A percentile compares a stretch with the other conserved stretches of the same genome.
phyloP scores from a whole-genome alignment of 345 rosid species.

The Corchorus capsularis region DNA sequence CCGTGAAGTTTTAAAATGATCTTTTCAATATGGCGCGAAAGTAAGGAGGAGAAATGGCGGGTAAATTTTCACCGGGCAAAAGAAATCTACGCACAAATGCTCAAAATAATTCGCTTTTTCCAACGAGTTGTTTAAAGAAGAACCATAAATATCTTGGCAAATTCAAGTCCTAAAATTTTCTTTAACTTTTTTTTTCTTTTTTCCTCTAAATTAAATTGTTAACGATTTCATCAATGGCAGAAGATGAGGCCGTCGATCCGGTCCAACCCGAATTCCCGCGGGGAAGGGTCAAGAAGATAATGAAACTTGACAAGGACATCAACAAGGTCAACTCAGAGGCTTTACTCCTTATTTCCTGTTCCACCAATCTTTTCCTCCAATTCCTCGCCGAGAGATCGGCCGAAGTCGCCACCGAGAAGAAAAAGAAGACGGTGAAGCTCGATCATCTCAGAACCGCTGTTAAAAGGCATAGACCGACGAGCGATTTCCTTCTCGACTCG shows the following conservation, averaged over 20 bases:
- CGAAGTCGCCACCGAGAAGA: slow-evolving; percentile 57
- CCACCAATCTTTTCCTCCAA: slow-evolving; percentile 71
- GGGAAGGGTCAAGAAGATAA: slow-evolving; percentile 73
- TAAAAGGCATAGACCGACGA: slow-evolving; percentile 72
- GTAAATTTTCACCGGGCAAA: not conserved
- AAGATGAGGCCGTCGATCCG: slow-evolving; percentile 41
- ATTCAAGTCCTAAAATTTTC: slow-evolving; percentile 28
- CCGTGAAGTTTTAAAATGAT: not conserved
- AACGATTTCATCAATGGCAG: slow-evolving; percentile 65
- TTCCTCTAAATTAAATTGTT: slow-evolving; percentile 42
- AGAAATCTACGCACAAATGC: not conserved
- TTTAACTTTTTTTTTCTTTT: slow-evolving; percentile 39
- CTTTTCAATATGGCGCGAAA: not conserved
- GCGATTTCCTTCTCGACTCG: slow-evolving; percentile 85
- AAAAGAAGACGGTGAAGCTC: slow-evolving; percentile 66
- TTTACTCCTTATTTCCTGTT: slow-evolving; percentile 55
- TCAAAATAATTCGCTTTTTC: not conserved
- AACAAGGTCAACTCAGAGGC: slow-evolving; percentile 89
- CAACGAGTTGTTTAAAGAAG: not conserved
- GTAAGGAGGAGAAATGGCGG: not conserved
- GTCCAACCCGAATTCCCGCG: slow-evolving; percentile 46
- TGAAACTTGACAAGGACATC: slow-evolving; percentile 87
- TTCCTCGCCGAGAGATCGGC: slow-evolving; percentile 74
- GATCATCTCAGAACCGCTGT: slow-evolving; percentile 69
- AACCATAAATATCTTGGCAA: not conserved